Evolutionary conservation across 2,329 filamentous ascomycete species (phyloP).

Genomic region (Fusarium musae): DNA sequence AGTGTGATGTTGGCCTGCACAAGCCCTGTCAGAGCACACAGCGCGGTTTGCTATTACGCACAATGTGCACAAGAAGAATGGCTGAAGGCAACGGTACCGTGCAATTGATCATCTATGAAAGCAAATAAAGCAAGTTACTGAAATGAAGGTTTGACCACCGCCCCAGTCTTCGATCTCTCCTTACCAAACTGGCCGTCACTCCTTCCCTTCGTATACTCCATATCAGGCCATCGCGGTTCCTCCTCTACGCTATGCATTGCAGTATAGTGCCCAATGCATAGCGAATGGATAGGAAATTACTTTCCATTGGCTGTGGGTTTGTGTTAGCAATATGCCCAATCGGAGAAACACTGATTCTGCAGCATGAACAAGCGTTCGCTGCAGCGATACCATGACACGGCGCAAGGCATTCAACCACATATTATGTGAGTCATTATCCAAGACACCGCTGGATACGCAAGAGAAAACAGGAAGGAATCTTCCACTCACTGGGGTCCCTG

Average conservation of each 20-base stretch:
- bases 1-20: constrained; percentile 6
- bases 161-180: neutral
- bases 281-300: neutral
- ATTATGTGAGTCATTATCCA: neutral
- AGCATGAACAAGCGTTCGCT: constrained; percentile 4
- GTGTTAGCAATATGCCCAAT: constrained; percentile 15
- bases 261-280: neutral
- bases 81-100: constrained; percentile 17
- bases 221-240: neutral
- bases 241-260: neutral
- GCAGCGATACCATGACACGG: constrained; percentile 24
- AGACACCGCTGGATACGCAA: neutral
- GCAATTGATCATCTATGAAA: constrained; percentile 16
- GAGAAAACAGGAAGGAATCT: neutral
- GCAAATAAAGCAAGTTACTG: neutral
- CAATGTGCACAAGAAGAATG: constrained; percentile 8
- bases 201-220: neutral
- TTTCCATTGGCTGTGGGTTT: constrained; percentile 12
- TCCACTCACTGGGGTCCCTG: constrained; percentile 25
- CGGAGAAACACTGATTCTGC: constrained; percentile 9
- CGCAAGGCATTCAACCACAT: constrained; percentile 4
- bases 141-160: neutral
- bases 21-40: constrained; percentile 13
- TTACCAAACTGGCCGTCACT: neutral
- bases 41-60: constrained; percentile 9